phyloP scores from a whole-genome alignment of 352 stramenopile genomes.

The Peronosclerospora sorghi region DNA sequence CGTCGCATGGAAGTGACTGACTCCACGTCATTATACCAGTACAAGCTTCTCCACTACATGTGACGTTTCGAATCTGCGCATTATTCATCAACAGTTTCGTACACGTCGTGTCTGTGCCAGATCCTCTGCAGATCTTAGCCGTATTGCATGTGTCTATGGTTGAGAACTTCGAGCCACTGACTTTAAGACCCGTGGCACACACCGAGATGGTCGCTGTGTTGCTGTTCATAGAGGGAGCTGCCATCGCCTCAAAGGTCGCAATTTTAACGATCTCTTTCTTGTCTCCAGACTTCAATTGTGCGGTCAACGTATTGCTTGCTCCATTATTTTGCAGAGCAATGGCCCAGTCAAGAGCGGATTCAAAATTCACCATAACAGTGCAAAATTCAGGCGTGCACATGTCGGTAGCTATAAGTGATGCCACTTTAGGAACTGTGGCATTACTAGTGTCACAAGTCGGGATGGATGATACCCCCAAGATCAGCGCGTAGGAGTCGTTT shows the following conservation, averaged over 20 bases:
- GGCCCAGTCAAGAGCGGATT: conserved; percentile 53
- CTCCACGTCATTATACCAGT: conserved; percentile 34
- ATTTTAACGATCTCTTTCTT: conserved; percentile 36
- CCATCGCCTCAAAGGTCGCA: conserved; percentile 26
- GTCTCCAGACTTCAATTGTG: conserved; percentile 29
- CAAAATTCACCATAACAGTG: conserved; percentile 37
- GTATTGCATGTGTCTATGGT: conserved; percentile 39
- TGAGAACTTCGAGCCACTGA: conserved; percentile 50
- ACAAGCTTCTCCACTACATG: conserved; percentile 34
- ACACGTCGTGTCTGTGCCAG: conserved; percentile 31
- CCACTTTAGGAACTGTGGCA: conserved; percentile 28
- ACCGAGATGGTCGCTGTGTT: conserved; percentile 26
- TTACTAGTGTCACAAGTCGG: conserved; percentile 33
- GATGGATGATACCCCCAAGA: conserved; percentile 34
- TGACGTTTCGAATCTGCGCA: conserved; percentile 26
- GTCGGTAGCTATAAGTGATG: conserved; percentile 24
- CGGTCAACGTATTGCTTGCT: conserved; percentile 35
- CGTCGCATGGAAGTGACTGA: conserved; percentile 37
- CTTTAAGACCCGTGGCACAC: conserved; percentile 29
- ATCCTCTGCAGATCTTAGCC: conserved; percentile 43
- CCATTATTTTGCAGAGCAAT: conserved; percentile 33
- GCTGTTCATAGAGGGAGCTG: conserved; percentile 20
- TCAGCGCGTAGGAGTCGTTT: conserved; percentile 22
- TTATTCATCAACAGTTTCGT: conserved; percentile 25
- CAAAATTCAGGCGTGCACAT: conserved; percentile 34